phyloP scores from a whole-genome alignment of 2,329 filamentous ascomycete genomes.

The Diaporthe amygdali region DNA sequence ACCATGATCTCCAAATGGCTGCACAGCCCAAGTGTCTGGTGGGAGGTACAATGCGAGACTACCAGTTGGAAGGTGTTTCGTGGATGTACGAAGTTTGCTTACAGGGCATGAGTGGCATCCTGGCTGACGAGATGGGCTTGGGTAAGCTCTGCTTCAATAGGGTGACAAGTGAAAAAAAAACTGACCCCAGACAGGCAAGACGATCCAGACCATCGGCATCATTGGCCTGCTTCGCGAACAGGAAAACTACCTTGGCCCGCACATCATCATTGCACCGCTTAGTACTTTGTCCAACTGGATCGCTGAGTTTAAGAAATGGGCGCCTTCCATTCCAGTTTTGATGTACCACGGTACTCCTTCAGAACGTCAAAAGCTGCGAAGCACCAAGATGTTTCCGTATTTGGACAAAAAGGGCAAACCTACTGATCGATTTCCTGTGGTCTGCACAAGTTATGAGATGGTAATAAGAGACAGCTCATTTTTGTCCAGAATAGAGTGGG shows the following conservation, averaged over 20 bases:
- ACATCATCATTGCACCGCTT: constrained; percentile 86
- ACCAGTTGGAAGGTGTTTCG: constrained; percentile 91
- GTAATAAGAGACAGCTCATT: constrained; percentile 88
- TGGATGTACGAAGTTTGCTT: constrained; percentile 87
- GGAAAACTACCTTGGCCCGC: constrained; percentile 82
- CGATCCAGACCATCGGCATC: constrained; percentile 86
- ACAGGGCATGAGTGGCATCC: constrained; percentile 88
- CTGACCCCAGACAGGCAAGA: constrained; percentile 68
- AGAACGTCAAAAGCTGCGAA: constrained; percentile 78
- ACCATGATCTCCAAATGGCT: constrained; percentile 77
- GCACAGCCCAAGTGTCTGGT: constrained; percentile 81
- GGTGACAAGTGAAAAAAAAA: background rate
- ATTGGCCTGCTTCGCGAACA: constrained; percentile 88
- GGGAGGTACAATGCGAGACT: constrained; percentile 89
- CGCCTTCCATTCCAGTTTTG: constrained; percentile 83
- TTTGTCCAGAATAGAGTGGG: constrained; percentile 86
- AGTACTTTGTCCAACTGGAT: constrained; percentile 97
- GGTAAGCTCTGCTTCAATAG: constrained; percentile 44
- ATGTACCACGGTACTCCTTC: constrained; percentile 88
- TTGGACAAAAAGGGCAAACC: constrained; percentile 63
- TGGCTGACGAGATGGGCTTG: constrained; percentile 94
- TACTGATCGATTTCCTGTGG: constrained; percentile 78
- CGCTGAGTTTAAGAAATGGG: constrained; percentile 90
- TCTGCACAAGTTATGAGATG: constrained; percentile 96
- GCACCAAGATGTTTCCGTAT: constrained; percentile 71